A percentile compares a stretch with the other conserved stretches of the same genome.
phyloP scores from a whole-genome alignment of 2,329 filamentous ascomycete species.

The Fusarium miscanthi region DNA sequence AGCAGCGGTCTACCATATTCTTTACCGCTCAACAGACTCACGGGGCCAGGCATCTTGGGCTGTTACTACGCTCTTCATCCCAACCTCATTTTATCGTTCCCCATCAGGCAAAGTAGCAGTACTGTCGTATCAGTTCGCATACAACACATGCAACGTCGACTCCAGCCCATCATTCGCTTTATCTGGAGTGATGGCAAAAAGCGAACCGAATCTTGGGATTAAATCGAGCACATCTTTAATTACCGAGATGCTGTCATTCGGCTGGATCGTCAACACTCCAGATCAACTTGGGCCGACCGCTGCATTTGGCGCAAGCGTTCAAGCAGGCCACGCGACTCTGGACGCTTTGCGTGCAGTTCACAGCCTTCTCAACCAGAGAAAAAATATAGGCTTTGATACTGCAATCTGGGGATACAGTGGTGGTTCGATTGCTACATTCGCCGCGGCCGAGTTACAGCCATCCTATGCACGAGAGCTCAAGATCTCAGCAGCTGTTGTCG shows the following conservation, averaged over 20 bases:
- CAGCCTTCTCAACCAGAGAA: constrained; percentile 1
- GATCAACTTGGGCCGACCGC: constrained; percentile 58
- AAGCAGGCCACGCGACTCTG: constrained; percentile 55
- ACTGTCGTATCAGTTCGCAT: constrained; percentile 38
- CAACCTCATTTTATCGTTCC: constrained; percentile 15
- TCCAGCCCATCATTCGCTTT: constrained; percentile 32
- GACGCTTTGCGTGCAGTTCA: constrained; percentile 55
- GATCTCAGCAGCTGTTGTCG: constrained; percentile 20
- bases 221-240: constrained; percentile 23
- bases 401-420: constrained; percentile 40
- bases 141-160: constrained; percentile 37
- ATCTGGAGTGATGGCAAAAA: constrained; percentile 9
- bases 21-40: constrained; percentile 54
- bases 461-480: constrained; percentile 28
- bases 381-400: background rate
- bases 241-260: constrained; percentile 8
- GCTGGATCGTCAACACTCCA: constrained; percentile 46
- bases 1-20: constrained; percentile 48
- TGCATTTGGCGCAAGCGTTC: constrained; percentile 54
- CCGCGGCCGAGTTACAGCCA: constrained; percentile 29
- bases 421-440: constrained; percentile 31
- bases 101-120: constrained; percentile 12
- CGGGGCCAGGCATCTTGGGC: constrained; percentile 51
- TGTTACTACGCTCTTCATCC: constrained; percentile 53
- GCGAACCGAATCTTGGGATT: constrained; percentile 13